phyloP scores from a whole-genome alignment of 148 eudicot genomes.

The Arctostaphylos glauca region DNA sequence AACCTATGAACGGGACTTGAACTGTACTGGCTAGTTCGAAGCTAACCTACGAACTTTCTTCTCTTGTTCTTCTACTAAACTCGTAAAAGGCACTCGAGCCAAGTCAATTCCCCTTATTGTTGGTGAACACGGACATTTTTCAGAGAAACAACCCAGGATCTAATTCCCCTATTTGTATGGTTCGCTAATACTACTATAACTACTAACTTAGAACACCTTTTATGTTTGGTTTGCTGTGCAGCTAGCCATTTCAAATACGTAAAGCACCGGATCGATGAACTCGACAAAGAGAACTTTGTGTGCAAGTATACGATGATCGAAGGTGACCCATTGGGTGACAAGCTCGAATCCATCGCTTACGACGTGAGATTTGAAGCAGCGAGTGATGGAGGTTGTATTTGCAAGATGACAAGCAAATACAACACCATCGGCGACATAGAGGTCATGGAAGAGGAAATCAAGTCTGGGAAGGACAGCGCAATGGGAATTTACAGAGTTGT shows the following conservation, averaged over 20 bases:
- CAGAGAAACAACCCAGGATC: neutral
- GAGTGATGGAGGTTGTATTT: conserved; percentile 26
- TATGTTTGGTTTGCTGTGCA: conserved; percentile 4
- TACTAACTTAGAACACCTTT: neutral
- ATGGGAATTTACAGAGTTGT: conserved; percentile 32
- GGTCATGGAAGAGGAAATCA: conserved; percentile 29
- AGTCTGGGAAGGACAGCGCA: conserved; percentile 24
- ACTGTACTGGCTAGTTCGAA: too few relatives aligned
- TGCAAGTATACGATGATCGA: conserved; percentile 33
- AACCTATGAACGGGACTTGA: too few relatives aligned
- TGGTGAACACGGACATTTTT: neutral
- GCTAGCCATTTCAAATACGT: conserved; percentile 28
- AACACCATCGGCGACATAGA: conserved; percentile 13
- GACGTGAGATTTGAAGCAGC: conserved; percentile 22
- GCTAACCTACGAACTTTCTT: too few relatives aligned
- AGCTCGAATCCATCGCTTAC: conserved; percentile 27
- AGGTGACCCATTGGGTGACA: conserved; percentile 26
- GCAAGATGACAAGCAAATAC: conserved; percentile 28
- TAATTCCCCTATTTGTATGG: neutral
- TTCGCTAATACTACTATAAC: neutral
- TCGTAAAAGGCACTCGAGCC: too few relatives aligned
- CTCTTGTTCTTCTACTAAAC: too few relatives aligned
- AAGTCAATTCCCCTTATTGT: too few relatives aligned
- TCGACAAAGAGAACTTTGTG: conserved; percentile 27
- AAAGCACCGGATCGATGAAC: conserved; percentile 31